phyloP scores from a whole-genome alignment of 2,329 filamentous ascomycete genomes.

The Tothia fuscella region DNA sequence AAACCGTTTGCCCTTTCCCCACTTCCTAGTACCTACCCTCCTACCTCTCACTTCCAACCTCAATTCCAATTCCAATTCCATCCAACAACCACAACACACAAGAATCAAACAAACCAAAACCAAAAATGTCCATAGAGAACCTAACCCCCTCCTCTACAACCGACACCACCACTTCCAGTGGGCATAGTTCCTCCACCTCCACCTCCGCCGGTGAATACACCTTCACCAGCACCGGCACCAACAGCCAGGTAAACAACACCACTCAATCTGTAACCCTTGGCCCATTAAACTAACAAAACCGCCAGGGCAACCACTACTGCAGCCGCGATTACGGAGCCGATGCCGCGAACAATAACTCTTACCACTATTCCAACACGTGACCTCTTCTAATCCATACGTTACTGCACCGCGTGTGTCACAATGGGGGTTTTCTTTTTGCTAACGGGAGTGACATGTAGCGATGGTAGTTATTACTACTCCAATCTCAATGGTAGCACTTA shows the following conservation, averaged over 20 bases:
- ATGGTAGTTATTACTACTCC: conserved; percentile 27
- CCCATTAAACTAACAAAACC: neutral
- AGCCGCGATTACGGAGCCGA: conserved; percentile 25
- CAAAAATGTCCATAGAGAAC: too few relatives aligned
- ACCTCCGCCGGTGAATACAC: conserved; percentile 20
- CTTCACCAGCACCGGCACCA: conserved; percentile 28
- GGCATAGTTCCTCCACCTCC: conserved; percentile 9
- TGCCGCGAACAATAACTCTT: conserved; percentile 25
- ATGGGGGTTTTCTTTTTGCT: neutral
- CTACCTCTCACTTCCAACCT: too few relatives aligned
- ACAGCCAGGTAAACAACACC: conserved; percentile 21
- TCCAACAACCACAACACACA: too few relatives aligned
- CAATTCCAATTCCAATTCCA: too few relatives aligned
- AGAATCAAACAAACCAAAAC: too few relatives aligned
- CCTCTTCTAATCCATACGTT: neutral
- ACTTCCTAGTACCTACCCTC: too few relatives aligned
- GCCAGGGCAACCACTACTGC: conserved; percentile 29
- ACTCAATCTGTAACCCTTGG: neutral
- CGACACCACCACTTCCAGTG: conserved; percentile 1
- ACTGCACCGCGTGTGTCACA: neutral
- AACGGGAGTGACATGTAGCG: neutral
- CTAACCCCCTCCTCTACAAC: too few relatives aligned
- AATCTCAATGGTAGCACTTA: conserved; percentile 29
- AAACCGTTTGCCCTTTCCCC: too few relatives aligned
- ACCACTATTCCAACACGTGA: conserved; percentile 28